phyloP scores from a whole-genome alignment of 805 yeast species.

The Priceomyces haplophilus region DNA sequence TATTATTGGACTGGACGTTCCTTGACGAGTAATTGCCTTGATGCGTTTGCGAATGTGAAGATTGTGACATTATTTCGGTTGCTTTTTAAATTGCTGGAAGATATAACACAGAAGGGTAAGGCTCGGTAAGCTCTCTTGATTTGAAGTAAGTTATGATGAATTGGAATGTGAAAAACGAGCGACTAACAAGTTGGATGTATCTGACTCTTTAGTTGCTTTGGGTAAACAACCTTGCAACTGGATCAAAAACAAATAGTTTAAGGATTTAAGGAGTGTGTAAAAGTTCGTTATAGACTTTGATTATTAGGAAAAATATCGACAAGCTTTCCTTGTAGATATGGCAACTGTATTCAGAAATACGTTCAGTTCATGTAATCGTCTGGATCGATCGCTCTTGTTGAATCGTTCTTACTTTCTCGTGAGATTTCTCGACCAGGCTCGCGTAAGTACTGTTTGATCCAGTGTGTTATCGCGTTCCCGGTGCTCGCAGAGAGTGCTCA shows the following conservation, averaged over 20 bases:
- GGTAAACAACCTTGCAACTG: background rate
- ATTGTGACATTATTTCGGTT: background rate
- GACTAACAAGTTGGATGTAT: slow-evolving; percentile 15
- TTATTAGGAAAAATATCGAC: background rate
- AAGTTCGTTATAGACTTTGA: background rate
- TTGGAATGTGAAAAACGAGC: slow-evolving; percentile 10
- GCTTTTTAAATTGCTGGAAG: background rate
- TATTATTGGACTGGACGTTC: slow-evolving; percentile 8
- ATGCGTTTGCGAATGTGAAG: slow-evolving; percentile 4
- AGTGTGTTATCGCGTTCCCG: background rate
- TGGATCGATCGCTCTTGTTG: background rate
- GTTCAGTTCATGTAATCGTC: background rate
- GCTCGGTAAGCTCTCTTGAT: too few species aligned
- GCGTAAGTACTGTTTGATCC: background rate
- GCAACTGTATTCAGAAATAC: background rate
- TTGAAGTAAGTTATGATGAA: background rate
- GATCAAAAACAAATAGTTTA: background rate
- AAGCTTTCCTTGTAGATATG: background rate
- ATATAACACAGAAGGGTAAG: background rate
- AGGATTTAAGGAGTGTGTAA: background rate
- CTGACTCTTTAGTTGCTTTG: background rate
- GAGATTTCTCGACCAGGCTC: background rate
- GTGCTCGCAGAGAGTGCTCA: background rate
- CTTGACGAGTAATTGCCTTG: slow-evolving; percentile 3
- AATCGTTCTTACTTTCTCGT: background rate